Evolutionary conservation across 305 asterid genomes (phyloP).

Genomic region (Fraxinus sp.): DNA sequence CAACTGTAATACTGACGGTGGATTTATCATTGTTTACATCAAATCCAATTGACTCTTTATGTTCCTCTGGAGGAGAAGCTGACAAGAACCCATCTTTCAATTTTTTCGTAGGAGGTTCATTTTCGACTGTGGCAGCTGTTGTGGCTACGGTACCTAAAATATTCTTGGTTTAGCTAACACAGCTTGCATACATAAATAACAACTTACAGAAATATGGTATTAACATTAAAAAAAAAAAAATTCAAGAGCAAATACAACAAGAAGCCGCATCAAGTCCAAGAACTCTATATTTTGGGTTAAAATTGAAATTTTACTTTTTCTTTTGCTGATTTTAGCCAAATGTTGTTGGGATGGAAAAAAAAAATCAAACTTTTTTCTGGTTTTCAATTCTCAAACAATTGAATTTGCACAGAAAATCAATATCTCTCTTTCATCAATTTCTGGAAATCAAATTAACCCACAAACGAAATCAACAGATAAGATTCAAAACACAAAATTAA

Average conservation of each 20-base stretch:
- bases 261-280: not conserved
- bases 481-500: not conserved
- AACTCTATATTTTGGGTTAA: not conserved
- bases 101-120: conserved; percentile 38
- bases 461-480: not conserved
- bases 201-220: not conserved
- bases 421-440: not conserved
- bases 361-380: not conserved
- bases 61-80: conserved; percentile 41
- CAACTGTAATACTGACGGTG: conserved; percentile 82
- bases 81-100: conserved; percentile 43
- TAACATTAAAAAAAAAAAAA: not conserved
- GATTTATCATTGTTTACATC: conserved; percentile 37
- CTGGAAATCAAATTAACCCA: conserved; percentile 1
- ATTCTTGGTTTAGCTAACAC: conserved; percentile 24
- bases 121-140: conserved; percentile 31
- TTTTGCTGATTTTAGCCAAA: not conserved
- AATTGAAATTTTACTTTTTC: not conserved
- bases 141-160: conserved; percentile 58
- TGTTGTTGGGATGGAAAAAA: not conserved
- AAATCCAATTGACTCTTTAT: conserved; percentile 19
- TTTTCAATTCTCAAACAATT: not conserved
- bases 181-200: not conserved
- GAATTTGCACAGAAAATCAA: not conserved
- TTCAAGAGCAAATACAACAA: not conserved